Conservation (phyloP, 805 yeast species). For the Alloascoidea africana region DNA sequence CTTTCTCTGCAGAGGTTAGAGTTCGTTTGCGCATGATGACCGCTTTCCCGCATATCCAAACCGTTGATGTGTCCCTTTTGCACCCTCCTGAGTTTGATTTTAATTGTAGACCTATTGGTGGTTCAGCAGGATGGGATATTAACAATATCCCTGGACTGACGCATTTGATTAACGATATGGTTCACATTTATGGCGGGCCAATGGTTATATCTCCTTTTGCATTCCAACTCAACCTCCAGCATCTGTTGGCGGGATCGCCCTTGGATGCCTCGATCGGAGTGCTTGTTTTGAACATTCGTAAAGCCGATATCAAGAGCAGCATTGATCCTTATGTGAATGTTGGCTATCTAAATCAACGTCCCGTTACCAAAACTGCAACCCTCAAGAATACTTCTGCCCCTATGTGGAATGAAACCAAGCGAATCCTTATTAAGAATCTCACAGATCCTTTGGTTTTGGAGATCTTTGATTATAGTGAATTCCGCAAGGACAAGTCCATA, state of each 20-base stretch:
- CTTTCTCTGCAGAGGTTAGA: constrained; percentile 62
- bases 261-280: constrained; percentile 78
- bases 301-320: constrained; percentile 65
- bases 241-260: constrained; percentile 71
- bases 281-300: constrained; percentile 47
- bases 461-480: constrained; percentile 64
- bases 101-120: constrained; percentile 64
- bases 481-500: constrained; percentile 59
- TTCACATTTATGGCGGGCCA: constrained; percentile 78
- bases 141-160: constrained; percentile 78
- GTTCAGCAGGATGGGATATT: constrained; percentile 73
- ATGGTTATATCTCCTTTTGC: constrained; percentile 81
- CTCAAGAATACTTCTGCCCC: constrained; percentile 59
- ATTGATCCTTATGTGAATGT: constrained; percentile 81
- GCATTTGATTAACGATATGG: constrained; percentile 72
- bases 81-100: constrained; percentile 88
- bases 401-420: constrained; percentile 69
- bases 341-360: constrained; percentile 33
- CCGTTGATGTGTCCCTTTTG: constrained; percentile 70
- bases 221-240: constrained; percentile 85
- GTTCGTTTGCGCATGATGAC: constrained; percentile 82
- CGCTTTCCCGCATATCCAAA: constrained; percentile 85
- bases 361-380: constrained; percentile 53
- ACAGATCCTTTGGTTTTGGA: constrained; percentile 71
- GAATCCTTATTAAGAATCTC: constrained; percentile 54